Conservation (phyloP, 23 red algal species). For the Gracilaria caudata region DNA sequence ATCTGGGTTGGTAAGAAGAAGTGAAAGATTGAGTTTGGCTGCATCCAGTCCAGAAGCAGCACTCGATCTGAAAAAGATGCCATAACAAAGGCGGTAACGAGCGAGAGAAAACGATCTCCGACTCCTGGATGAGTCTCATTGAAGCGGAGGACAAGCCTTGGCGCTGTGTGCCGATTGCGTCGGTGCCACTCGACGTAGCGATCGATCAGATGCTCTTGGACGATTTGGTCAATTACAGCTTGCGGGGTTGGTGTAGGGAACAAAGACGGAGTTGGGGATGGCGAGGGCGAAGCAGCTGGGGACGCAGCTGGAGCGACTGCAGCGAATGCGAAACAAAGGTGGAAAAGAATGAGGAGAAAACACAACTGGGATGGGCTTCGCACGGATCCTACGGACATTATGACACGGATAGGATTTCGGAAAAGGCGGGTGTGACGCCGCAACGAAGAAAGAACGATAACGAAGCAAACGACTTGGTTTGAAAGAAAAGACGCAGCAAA, state of each 20-base stretch:
- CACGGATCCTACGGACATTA: not conserved
- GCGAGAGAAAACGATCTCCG: constrained; percentile 4
- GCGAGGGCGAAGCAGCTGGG: not conserved
- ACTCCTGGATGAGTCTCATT: constrained; percentile 11
- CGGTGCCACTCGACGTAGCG: constrained; percentile 11
- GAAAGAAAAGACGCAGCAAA: not conserved
- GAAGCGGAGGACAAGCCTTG: constrained; percentile 12
- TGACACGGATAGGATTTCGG: not conserved
- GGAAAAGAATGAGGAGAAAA: not conserved
- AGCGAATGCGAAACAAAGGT: not conserved
- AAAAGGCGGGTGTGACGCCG: not conserved
- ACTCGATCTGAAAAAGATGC: constrained; percentile 20
- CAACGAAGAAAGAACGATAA: not conserved
- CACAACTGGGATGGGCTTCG: not conserved
- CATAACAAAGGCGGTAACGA: constrained; percentile 15
- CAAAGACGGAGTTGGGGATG: not conserved
- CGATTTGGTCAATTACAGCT: not conserved
- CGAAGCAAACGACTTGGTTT: not conserved
- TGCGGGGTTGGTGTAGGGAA: not conserved
- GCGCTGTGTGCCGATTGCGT: not conserved
- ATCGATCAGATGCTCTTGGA: not conserved
- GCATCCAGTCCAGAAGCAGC: constrained; percentile 16
- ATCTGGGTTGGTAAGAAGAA: constrained; percentile 15
- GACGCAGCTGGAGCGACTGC: not conserved
- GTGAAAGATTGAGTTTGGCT: not conserved